Conservation (phyloP, 228 moss, liverwort and hornwort genomes). For the Sphagnum magellanicum region DNA sequence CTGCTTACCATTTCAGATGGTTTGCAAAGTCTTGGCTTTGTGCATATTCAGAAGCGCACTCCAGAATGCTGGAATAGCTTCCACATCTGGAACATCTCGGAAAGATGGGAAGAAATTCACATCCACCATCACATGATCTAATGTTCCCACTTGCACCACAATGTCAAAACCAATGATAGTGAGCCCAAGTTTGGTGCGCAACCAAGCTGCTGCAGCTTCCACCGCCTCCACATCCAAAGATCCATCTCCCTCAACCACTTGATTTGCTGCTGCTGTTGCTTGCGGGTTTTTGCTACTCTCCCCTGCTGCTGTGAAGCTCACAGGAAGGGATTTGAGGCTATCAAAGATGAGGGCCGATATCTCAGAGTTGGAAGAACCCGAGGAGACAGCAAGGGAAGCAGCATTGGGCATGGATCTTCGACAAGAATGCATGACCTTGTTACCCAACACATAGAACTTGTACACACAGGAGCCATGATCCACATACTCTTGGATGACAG, state of each 20-base stretch:
- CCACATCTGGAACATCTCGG: slow-evolving; percentile 72
- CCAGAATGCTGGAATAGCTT: slow-evolving; percentile 86
- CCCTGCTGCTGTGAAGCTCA: slow-evolving; percentile 17
- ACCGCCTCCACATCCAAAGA: slow-evolving; percentile 61
- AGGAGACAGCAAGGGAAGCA: slow-evolving; percentile 53
- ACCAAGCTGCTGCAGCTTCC: slow-evolving; percentile 53
- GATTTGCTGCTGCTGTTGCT: slow-evolving; percentile 9
- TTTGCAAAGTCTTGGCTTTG: slow-evolving; percentile 9
- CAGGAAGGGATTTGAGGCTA: slow-evolving; percentile 81
- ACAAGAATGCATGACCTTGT: slow-evolving; percentile 67
- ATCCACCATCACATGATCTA: slow-evolving; percentile 84
- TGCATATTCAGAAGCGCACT: slow-evolving; percentile 52
- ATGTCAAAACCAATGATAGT: slow-evolving; percentile 92
- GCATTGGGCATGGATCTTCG: slow-evolving; percentile 84
- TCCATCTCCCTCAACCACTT: slow-evolving; percentile 37
- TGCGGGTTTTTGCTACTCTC: slow-evolving; percentile 28
- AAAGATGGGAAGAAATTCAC: slow-evolving; percentile 94
- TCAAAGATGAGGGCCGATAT: slow-evolving; percentile 61
- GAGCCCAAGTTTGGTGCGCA: slow-evolving; percentile 64
- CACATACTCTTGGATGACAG: slow-evolving; percentile 82
- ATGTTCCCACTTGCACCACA: slow-evolving; percentile 77
- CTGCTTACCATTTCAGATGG: slow-evolving; percentile 5
- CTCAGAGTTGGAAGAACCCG: slow-evolving; percentile 29
- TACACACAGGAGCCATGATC: slow-evolving; percentile 86
- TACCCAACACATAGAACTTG: slow-evolving; percentile 80